These are phyloP conservation scores for Phyllosticta paracitricarpa DNA, from an alignment of 2,329 filamentous ascomycete genomes.

Conservation along the genomic window DNA sequence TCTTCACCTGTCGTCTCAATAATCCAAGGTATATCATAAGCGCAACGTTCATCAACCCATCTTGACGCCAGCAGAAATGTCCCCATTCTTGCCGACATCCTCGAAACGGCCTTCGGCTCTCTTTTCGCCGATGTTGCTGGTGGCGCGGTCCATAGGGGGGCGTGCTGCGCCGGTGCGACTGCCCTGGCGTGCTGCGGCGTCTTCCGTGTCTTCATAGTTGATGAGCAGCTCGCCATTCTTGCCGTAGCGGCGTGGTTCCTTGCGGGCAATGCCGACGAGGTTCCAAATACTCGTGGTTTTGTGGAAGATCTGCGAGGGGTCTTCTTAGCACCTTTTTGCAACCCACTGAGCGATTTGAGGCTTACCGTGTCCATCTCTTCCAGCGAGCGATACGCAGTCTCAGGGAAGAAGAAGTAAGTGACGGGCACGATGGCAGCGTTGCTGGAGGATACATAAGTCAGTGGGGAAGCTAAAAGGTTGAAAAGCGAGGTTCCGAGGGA, in stretches of 20 bases:
- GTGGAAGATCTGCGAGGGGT: slow-evolving; percentile 41
- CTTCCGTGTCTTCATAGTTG: slow-evolving; percentile 35
- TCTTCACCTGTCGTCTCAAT: no score
- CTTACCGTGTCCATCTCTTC: slow-evolving; percentile 55
- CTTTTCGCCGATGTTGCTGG: slow-evolving; percentile 8
- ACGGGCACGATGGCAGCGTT: slow-evolving; percentile 47
- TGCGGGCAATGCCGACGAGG: slow-evolving; percentile 39
- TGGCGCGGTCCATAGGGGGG: background rate
- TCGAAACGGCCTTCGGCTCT: slow-evolving; percentile 1
- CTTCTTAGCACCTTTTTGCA: no score
- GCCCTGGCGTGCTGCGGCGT: slow-evolving; percentile 12
- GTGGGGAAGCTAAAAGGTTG: background rate
- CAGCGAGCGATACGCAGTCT: slow-evolving; percentile 45
- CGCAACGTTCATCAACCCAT: background rate
- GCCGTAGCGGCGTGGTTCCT: slow-evolving; percentile 47
- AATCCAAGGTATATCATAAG: no score
- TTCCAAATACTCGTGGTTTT: slow-evolving; percentile 41
- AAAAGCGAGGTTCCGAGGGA: no score
- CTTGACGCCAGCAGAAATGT: background rate
- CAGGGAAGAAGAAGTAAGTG: slow-evolving; percentile 53
- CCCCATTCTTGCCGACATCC: background rate
- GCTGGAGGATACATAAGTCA: slow-evolving; percentile 11
- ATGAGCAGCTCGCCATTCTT: slow-evolving; percentile 49
- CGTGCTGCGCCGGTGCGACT: background rate
- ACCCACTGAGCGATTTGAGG: no score